Base-by-base conservation (phyloP, 2,329 filamentous ascomycete species). In the Colletotrichum viniferum region DNA sequence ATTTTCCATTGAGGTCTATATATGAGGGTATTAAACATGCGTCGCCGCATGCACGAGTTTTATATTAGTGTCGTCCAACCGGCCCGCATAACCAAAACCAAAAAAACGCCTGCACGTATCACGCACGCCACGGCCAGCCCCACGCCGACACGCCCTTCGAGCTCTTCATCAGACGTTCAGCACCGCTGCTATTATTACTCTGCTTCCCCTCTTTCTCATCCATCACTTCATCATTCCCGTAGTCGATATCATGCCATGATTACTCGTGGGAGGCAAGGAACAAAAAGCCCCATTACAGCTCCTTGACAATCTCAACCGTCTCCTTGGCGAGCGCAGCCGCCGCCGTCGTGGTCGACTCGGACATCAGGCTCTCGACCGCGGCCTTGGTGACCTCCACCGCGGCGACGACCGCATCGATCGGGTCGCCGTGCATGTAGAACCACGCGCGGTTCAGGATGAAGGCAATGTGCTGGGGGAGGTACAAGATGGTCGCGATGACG, bases 371-470 rank as follows among this genome's bases (percentile, higher is more conserved):
- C 71, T 80, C 79, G 16, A 79, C 77, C 14, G 85, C 85, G 38
- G 84, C 85, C 80, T 87, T 86, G 26, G 85, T 87, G 43, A 86
- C 85, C 75, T 87, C 85, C 74, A 86, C 87, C 28, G 89, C 85
- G 76, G 89, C 87, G 74, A 88, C 89, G 79, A 92, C 73, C 58
- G 89, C 85, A 73, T 89, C 87, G 74, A 88, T 89, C 79, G 92
- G 90, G 82, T 98, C 96, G 79, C 97, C 97, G 78, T 93, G 93
- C 84, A 95, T 95, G 89, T 99, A 99, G 89, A 98, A 99, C 91
- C 95, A 98, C 69, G 95, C 93, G 82, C 96, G 94, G 82, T 92
- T 92, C 82, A 93, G 91, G 80, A 99, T 93, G 83, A 95, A 94
- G 81, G 92, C 90, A 81, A 98, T 87, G 87, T 98, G 96, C 81